A percentile compares a stretch with the other conserved stretches of the same genome.
Evolutionary conservation across 2,329 filamentous ascomycete species (phyloP).

Genomic region (Didymella glomerata): DNA sequence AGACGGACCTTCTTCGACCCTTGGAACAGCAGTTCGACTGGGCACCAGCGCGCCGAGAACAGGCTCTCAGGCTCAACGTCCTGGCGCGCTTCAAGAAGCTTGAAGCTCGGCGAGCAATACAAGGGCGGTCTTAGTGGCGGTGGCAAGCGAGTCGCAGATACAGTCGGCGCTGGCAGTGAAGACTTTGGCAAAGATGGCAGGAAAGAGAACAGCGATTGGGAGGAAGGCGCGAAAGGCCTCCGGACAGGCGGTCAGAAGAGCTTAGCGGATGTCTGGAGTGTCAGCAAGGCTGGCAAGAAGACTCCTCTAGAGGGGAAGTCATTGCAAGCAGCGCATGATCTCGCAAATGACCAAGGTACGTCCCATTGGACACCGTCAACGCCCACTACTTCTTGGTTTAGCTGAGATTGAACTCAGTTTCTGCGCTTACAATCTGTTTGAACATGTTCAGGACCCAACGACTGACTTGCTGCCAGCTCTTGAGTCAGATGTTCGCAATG

Average conservation of each 20-base stretch:
- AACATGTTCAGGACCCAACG: background rate
- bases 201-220: constrained; percentile 63
- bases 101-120: constrained; percentile 77
- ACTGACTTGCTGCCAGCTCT: constrained; percentile 8
- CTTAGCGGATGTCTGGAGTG: constrained; percentile 40
- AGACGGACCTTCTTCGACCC: constrained; percentile 63
- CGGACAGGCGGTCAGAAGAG: constrained; percentile 56
- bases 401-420: background rate
- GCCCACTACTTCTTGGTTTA: background rate
- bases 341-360: constrained; percentile 16
- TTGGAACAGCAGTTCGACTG: constrained; percentile 77
- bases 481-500: background rate
- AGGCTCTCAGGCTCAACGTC: constrained; percentile 67
- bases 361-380: background rate
- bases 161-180: constrained; percentile 69
- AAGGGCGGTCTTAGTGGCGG: constrained; percentile 64
- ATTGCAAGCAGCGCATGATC: background rate
- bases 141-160: constrained; percentile 68
- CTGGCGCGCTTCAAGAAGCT: constrained; percentile 75
- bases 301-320: constrained; percentile 15
- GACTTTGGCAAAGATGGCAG: constrained; percentile 61
- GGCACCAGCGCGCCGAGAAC: constrained; percentile 80
- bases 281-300: constrained; percentile 30
- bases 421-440: background rate
- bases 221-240: constrained; percentile 58